Evolutionary conservation across 345 rosid genomes (phyloP), one percentile per base, ranked within the genome.

Genomic region (Limnanthes douglasii): DNA sequence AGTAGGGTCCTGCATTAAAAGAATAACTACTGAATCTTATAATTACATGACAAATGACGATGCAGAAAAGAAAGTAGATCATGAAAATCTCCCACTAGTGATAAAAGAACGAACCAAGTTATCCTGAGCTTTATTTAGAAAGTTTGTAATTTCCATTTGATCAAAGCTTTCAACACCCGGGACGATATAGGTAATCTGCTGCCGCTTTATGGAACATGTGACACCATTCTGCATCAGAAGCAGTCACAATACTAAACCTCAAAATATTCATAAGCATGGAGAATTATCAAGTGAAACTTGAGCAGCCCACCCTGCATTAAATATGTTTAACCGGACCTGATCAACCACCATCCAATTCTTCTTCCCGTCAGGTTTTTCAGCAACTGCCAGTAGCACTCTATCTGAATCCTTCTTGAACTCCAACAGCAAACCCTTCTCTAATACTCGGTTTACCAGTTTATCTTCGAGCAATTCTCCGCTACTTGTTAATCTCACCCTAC

Each of bases 271-370:
- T n/a, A n/a, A n/a, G n/a, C n/a, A n/a, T n/a, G n/a, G n/a, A n/a
- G n/a, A n/a, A n/a, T n/a, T n/a, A n/a, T n/a, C 11, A 11, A 34
- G 14, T 21, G 0, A 17, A 1, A 11, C 11, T 8, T 26, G 3
- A 10, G 16, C 11, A 37, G 4, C n/a, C 10, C 50, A 63, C 47
- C 62, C 58, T 36, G 65, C 56, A 54, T 56, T 53, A 61, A 62
- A 41, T 39, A 53, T 47, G 65, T 55, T 41, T 33, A 70, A 43
- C 21, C 46, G 66, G 76, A 88, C 93, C 97, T 88, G 93, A 80
- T 88, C 98, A 53, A 61, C 57, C 71, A 88, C 98, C 77, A 88
- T 79, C 98, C 98, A 88, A 16, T 88, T 88, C 74, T 79, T 83
- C 62, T 88, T 88, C 41, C 98, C 94, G 62, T 83, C 98, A 34